Base-by-base conservation (phyloP, 768 basidiomycete species). In the Amanita rimosa region DNA sequence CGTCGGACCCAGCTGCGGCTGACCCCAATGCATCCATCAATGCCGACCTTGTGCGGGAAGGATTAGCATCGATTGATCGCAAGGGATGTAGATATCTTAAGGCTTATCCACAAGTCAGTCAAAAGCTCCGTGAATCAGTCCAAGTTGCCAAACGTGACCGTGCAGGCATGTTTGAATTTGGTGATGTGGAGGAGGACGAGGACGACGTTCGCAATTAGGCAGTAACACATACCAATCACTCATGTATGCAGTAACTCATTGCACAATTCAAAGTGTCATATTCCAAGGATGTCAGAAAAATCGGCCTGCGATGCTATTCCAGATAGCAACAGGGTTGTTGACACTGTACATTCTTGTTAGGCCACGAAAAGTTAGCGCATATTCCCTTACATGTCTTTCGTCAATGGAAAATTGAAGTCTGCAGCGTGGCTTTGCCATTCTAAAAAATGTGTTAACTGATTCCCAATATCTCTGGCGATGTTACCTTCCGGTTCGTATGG, bases 121-220 rank as follows among this genome's bases (percentile, higher is more conserved):
- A 79, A 58, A 75, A 78, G 58, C 63, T 95, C 36, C 78, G 80
- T 62, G 72, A 71, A 16, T 76, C 81, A 2, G 62, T 82, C 29
- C 57, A 62, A 17, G 71, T 71, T 16, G 91, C 91, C 9, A 91
- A 90, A 65, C 71, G 75, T 46, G 81, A 81, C 49, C 78, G 90
- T 10, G 64, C 73, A 47, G 89, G 90, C 31, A 89, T 90, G 78
- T 93, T 87, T 58, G 90, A 93, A 67, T 85, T 87, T 60, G 90
- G 90, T n/a, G 89, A 92, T 62, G 73, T 91, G 10, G 87, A 88
- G 54, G 88, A 91, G 60, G 88, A 91, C 49, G 84, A 90, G 51
- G 45, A 46, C 21, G 36, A 39, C 9, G 17, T 34, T 27, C 34
- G 33, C 29, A 29, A 11, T 31, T 16, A 10, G 13, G 9, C 11